phyloP scores from a whole-genome alignment of 169 alveolate species.

The Cryptosporidium andersoni region DNA sequence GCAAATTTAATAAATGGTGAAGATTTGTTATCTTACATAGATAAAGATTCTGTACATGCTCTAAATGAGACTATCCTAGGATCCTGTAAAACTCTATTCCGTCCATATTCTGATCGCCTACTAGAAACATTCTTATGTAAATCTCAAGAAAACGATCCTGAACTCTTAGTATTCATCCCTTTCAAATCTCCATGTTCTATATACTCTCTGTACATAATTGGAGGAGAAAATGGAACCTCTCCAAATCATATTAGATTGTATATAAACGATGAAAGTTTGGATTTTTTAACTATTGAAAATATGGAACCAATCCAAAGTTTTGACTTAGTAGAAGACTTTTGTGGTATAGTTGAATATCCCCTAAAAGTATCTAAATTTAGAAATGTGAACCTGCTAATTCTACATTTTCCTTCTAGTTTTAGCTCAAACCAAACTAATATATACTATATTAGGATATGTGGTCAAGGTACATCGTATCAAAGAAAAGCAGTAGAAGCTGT shows the following conservation, averaged over 20 bases:
- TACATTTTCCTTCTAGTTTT: constrained; percentile 75
- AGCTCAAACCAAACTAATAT: constrained; percentile 77
- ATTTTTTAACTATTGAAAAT: constrained; percentile 77
- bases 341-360: constrained; percentile 81
- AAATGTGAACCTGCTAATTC: constrained; percentile 77
- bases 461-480: constrained; percentile 77
- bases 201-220: constrained; percentile 76
- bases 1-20: constrained; percentile 77
- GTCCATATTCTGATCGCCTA: constrained; percentile 76
- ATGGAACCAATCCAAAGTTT: constrained; percentile 77
- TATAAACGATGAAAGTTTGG: constrained; percentile 78
- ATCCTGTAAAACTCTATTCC: constrained; percentile 76
- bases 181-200: constrained; percentile 79
- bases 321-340: constrained; percentile 78
- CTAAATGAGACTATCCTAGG: constrained; percentile 78
- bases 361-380: constrained; percentile 78
- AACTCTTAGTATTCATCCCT: constrained; percentile 74
- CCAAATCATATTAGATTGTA: constrained; percentile 77
- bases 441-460: constrained; percentile 76
- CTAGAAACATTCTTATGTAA: constrained; percentile 75
- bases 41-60: constrained; percentile 76
- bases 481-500: constrained; percentile 80
- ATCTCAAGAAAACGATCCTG: constrained; percentile 80
- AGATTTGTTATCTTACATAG: constrained; percentile 76
- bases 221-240: constrained; percentile 80